Percentiles rank a stretch among this genome's conserved stretches.
Evolutionary conservation across 169 alveolate genomes (phyloP).

Genomic region (Cryptosporidium baileyi): DNA sequence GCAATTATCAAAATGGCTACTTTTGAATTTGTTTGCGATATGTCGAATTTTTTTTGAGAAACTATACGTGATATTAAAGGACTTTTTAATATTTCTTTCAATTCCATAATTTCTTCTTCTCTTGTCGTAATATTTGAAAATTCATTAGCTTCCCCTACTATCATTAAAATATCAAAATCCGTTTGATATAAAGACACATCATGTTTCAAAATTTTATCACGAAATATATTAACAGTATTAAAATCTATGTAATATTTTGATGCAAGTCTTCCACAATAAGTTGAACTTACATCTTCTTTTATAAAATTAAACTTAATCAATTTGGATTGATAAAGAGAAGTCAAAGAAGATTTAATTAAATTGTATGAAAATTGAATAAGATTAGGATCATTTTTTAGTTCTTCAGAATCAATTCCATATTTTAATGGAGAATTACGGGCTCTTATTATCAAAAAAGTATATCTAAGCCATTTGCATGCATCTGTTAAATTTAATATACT

Average conservation of each 20-base stretch:
- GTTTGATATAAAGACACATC: too few relatives aligned
- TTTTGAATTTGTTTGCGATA: slow-evolving; percentile 72
- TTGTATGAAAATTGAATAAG: slow-evolving; percentile 76
- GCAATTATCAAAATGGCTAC: slow-evolving; percentile 88
- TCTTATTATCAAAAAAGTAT: slow-evolving; percentile 90
- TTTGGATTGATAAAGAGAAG: slow-evolving; percentile 43
- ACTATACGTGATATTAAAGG: slow-evolving; percentile 69
- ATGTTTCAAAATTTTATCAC: slow-evolving; percentile 56
- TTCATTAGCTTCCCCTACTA: slow-evolving; percentile 82
- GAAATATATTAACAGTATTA: slow-evolving; percentile 79
- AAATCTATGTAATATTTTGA: slow-evolving; percentile 85
- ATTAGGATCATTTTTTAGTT: slow-evolving; percentile 72
- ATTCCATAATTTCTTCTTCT: slow-evolving; percentile 87
- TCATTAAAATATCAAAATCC: slow-evolving; percentile 74
- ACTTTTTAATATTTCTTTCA: slow-evolving; percentile 72
- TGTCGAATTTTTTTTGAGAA: slow-evolving; percentile 70
- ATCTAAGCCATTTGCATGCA: slow-evolving; percentile 96
- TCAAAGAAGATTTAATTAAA: slow-evolving; percentile 72
- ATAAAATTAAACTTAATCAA: slow-evolving; percentile 80
- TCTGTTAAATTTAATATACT: slow-evolving; percentile 92
- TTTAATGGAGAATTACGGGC: slow-evolving; percentile 78
- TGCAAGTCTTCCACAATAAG: slow-evolving; percentile 90
- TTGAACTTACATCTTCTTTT: slow-evolving; percentile 79
- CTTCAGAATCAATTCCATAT: slow-evolving; percentile 78
- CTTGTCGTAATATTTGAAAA: slow-evolving; percentile 83